Percentiles rank a stretch among this genome's conserved stretches.
Conservation (phyloP, 192 early-diverging fungal genomes). For the Rhizoclosmatium sp. region DNA sequence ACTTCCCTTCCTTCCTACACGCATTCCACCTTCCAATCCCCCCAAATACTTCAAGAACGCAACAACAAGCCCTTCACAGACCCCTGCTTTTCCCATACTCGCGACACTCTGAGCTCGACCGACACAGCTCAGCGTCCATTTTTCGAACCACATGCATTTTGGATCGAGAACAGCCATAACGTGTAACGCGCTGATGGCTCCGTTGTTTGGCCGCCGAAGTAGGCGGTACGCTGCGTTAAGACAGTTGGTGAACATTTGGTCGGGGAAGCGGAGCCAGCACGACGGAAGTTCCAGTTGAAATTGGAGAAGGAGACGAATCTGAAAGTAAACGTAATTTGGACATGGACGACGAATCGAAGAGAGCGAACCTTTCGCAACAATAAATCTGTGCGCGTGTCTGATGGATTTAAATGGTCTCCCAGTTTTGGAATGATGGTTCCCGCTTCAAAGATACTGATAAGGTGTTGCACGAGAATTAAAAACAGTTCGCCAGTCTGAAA, state of each 20-base stretch:
- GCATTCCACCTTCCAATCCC: not conserved
- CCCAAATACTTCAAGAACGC: slow-evolving; percentile 39
- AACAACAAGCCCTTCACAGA: slow-evolving; percentile 36
- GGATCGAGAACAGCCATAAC: slow-evolving; percentile 55
- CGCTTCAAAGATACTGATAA: slow-evolving; percentile 42
- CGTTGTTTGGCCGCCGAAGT: slow-evolving; percentile 5
- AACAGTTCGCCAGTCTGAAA: slow-evolving; percentile 54
- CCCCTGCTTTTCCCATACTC: slow-evolving; percentile 38
- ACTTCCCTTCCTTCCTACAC: not conserved
- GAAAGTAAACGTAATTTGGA: not conserved
- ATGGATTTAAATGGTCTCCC: slow-evolving; percentile 37
- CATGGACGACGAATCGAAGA: not conserved
- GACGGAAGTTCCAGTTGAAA: slow-evolving; percentile 59
- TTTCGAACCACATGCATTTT: slow-evolving; percentile 55
- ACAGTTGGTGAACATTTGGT: slow-evolving; percentile 51
- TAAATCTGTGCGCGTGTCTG: slow-evolving; percentile 45
- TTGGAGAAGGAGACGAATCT: slow-evolving; percentile 63
- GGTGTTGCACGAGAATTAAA: slow-evolving; percentile 49
- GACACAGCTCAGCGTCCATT: slow-evolving; percentile 57
- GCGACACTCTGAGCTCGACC: slow-evolving; percentile 48
- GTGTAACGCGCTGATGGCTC: slow-evolving; percentile 47
- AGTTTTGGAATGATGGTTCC: slow-evolving; percentile 39
- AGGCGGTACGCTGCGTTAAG: slow-evolving; percentile 50
- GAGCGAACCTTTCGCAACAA: slow-evolving; percentile 47
- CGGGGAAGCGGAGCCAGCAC: slow-evolving; percentile 59